These are phyloP conservation scores for Berberis vulgaris DNA, from an alignment of 164 flowering plant genomes.

Conservation along the genomic window DNA sequence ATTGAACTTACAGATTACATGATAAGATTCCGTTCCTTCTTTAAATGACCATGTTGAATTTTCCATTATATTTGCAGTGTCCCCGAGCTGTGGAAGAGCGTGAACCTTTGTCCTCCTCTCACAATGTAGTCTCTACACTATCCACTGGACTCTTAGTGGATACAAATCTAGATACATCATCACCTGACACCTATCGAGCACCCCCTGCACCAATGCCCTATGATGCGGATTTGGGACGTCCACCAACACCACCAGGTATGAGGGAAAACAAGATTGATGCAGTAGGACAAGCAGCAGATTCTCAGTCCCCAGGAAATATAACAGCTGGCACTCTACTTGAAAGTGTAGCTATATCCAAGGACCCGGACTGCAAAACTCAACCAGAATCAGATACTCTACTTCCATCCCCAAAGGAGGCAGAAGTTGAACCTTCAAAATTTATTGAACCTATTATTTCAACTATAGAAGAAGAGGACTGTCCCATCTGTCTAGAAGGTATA, in stretches of 20 bases:
- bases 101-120: conserved; percentile 35
- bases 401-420: conserved; percentile 36
- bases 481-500: background rate
- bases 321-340: conserved; percentile 20
- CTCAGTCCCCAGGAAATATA: conserved; percentile 29
- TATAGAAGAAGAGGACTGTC: conserved; percentile 1
- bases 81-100: conserved; percentile 52
- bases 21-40: no score
- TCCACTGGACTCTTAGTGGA: conserved; percentile 46
- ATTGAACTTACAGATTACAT: no score
- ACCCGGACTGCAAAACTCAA: conserved; percentile 29
- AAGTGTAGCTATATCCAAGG: conserved; percentile 22
- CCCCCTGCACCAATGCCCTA: conserved; percentile 86
- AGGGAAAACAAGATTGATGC: conserved; percentile 18
- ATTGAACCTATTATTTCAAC: background rate
- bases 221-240: conserved; percentile 47
- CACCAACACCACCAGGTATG: conserved; percentile 19
- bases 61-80: conserved; percentile 30
- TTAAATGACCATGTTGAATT: no score
- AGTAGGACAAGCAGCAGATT: conserved; percentile 17
- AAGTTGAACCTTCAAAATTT: conserved; percentile 7
- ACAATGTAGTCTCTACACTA: conserved; percentile 28
- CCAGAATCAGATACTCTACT: conserved; percentile 14
- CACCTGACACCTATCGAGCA: conserved; percentile 58
- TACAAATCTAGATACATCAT: conserved; percentile 49